Evolutionary conservation across 352 stramenopile genomes (phyloP), one percentile per base, ranked within the genome.

Genomic region (Phytopythium ostracodes): DNA sequence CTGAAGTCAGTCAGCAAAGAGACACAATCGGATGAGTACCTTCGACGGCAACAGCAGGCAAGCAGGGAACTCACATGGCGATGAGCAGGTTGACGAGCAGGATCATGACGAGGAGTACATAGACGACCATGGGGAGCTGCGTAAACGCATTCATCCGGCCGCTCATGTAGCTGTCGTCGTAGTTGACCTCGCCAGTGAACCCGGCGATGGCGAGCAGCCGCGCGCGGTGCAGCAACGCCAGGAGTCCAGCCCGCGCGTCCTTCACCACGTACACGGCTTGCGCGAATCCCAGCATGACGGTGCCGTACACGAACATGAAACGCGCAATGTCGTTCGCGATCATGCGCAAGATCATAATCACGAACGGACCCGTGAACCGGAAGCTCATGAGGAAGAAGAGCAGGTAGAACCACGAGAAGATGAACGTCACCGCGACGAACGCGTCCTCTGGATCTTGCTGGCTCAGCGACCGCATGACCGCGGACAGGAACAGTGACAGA

Each of bases 311-410:
- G 25, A 81, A 59, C 29, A 87, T 63, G 56, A 90, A 90, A 4
- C 77, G 75, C 22, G 76, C 66, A 14, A 90, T 76, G 53, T 90
- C 81, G 56, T 68, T 84, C 36, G 68, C 60, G 44, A 90, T 77
- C 77, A 90, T 88, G 1, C 70, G 68, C 12, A 84, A 59, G 47
- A 90, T 85, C 78, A 86, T 88, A 51, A 88, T 80, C 29, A 90
- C 75, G 54, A 87, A 86, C 27, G 81, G 81, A 8, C 81, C 78
- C 5, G 78, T 88, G 20, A 70, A 75, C 52, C 77, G 76, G 59
- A 87, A 88, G 8, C 81, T 77, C 15, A 87, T 53, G 20, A 91
- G 56, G 66, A 90, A 91, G 64, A 86, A 91, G 54, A 88, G 83
- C 35, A 79, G 55, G 59, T 88, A 88, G 43, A 84, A 76, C 73